Conservation (phyloP, 495 filamentous ascomycete genomes). For the Hypoxylon crocopeplum region DNA sequence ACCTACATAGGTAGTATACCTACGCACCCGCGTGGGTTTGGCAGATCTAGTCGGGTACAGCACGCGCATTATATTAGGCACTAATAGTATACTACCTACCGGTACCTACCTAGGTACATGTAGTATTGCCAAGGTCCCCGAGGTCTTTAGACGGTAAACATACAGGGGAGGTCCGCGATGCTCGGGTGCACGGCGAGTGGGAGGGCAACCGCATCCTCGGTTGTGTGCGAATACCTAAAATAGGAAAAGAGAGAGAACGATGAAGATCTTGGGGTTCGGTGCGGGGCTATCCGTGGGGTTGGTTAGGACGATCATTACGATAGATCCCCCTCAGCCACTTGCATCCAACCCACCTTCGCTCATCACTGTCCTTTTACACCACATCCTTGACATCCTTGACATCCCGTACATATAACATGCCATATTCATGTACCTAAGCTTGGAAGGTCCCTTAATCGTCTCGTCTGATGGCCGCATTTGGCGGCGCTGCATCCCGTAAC, state of each 20-base stretch:
- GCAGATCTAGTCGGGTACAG: background rate
- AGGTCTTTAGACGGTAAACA: too few species aligned
- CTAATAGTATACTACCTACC: background rate
- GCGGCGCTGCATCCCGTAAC: background rate
- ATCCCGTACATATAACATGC: too few species aligned
- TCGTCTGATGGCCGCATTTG: conserved; percentile 25
- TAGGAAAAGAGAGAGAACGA: conserved; percentile 23
- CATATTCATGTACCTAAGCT: too few species aligned
- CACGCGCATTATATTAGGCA: conserved; percentile 1
- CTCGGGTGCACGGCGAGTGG: too few species aligned
- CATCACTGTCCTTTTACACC: too few species aligned
- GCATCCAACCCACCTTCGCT: too few species aligned
- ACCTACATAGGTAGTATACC: conserved; percentile 1
- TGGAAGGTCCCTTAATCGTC: too few species aligned
- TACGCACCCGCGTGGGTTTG: background rate
- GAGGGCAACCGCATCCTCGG: conserved; percentile 4
- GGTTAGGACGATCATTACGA: conserved; percentile 35
- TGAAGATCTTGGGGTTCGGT: conserved; percentile 40
- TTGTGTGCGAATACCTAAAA: conserved; percentile 17
- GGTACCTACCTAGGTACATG: too few species aligned
- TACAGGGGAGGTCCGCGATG: too few species aligned
- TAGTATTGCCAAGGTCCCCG: background rate
- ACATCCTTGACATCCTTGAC: too few species aligned
- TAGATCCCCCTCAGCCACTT: conserved; percentile 24
- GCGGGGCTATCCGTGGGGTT: conserved; percentile 41